Base-by-base conservation (phyloP, 139 green algal species). In the Picochlorum sp. region DNA sequence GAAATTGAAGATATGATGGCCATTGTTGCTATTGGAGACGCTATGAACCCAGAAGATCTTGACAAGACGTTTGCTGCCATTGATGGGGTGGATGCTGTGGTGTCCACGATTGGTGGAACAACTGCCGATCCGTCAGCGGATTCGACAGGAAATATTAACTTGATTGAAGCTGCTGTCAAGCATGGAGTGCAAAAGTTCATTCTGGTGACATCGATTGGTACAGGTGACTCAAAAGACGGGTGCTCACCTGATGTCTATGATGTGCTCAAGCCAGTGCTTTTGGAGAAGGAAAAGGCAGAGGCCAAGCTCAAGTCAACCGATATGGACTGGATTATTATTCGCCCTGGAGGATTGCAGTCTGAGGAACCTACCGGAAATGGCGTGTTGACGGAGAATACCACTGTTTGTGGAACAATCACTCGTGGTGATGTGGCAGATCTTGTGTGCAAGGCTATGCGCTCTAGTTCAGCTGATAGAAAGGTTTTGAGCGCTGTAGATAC, bases 271-370 rank as follows among this genome's bases (percentile, higher is more conserved):
- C 84, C 86, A 2, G 86, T 97, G 68, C 78, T 98, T 49, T 13
- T 94, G 30, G 88, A 97, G 77, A 98, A 98, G 80, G 81, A 90
- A 59, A 98, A 97, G 77, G 93, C 92, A 3, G 93, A 98, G 78
- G 72, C 86, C n/a, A 49, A 31, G 20, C 85, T 63, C 26, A 56
- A 69, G 57, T 49, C 41, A 52, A 57, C 61, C 45, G 68, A 66
- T 57, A 89, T 99, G 77, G 52, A 81, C 0, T 97, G 74, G 62
- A 77, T 84, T 15, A 98, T 99, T 68, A 79, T 99, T 23, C 78
- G 92, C 14, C 92, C 94, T 1, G 94, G 94, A 20, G 94, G 94
- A 49, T 78, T 99, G 1, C 89, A 90, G 56, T 89, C 69, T 2
- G 92, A 97, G 51, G 45, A 78, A n/a, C 70, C 77, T 18, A 95